Evolutionary conservation across 1,284 basidiomycete species (phyloP), one percentile per base, ranked within the genome.

Genomic region (Cryptococcus sp.): DNA sequence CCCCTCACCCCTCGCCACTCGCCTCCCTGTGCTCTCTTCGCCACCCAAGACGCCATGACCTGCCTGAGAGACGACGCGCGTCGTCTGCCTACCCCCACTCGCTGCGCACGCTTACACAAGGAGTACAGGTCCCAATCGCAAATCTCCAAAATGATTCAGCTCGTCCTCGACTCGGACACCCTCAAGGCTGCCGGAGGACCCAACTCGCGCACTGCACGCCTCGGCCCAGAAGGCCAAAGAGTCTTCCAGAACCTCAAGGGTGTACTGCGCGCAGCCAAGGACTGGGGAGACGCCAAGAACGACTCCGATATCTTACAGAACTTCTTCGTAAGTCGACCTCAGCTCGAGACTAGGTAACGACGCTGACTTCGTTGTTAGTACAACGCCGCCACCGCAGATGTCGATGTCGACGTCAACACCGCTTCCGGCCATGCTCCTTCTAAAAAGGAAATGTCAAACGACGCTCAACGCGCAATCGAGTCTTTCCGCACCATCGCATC

Each of bases 251-350:
- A 75, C 30, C 50, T 66, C 55, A 69, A 77, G 42, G 61, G 53
- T n/a, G 76, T 79, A 6, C 49, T 80, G 30, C 58, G 64, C 47
- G 66, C 72, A 11, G 47, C 75, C 55, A 69, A 73, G 45, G 56
- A 64, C 1, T 74, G 79, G 66, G 76, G 75, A 40, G 65, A 78
- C 23, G 75, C 71, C 50, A 80, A 80, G 72, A 80, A 80, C 63
- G 69, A 68, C 38, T 73, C 80, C 53, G 73, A 80, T 66, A 65
- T 80, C 67, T 68, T 80, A 56, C 79, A 80, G 55, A 79, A 78
- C 63, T 75, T 78, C 62, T 67, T 79, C 58, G 68, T 69, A 49
- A 54, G 69, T 68, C 41, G 6, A 5, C 11, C 23, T 40, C 23
- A n/a, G 19, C 56, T 11, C 27, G 39, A 8, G 16, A 20, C 19